phyloP scores from a whole-genome alignment of 306 rosid species.

The Benincasa hispida region DNA sequence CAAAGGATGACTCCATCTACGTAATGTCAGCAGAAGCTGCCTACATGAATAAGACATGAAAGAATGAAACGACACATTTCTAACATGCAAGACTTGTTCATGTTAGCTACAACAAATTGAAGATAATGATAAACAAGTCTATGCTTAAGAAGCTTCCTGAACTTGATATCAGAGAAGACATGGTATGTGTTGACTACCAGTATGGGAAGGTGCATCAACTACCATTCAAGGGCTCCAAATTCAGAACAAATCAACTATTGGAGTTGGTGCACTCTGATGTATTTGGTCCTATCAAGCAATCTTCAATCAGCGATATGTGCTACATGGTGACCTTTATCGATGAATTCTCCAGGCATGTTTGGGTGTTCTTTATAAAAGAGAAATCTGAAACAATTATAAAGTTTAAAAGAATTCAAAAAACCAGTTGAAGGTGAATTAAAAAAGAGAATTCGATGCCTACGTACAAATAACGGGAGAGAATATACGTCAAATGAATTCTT shows the following conservation, averaged over 20 bases:
- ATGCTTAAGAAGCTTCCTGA: background rate
- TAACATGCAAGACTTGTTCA: background rate
- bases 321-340: background rate
- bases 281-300: background rate
- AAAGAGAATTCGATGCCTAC: background rate
- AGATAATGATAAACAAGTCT: background rate
- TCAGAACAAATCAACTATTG: background rate
- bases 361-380: no score
- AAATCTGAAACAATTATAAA: no score
- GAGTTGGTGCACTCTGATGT: background rate
- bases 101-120: background rate
- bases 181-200: background rate
- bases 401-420: no score
- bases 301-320: no score
- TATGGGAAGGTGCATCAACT: conserved; percentile 3
- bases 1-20: no score
- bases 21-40: background rate
- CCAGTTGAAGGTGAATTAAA: background rate
- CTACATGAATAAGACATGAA: background rate
- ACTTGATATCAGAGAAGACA: background rate
- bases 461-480: background rate
- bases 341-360: background rate
- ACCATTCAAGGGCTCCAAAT: background rate
- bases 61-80: background rate
- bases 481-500: background rate